phyloP scores from a whole-genome alignment of 2,329 filamentous ascomycete genomes.

The Fusarium bulbicola region DNA sequence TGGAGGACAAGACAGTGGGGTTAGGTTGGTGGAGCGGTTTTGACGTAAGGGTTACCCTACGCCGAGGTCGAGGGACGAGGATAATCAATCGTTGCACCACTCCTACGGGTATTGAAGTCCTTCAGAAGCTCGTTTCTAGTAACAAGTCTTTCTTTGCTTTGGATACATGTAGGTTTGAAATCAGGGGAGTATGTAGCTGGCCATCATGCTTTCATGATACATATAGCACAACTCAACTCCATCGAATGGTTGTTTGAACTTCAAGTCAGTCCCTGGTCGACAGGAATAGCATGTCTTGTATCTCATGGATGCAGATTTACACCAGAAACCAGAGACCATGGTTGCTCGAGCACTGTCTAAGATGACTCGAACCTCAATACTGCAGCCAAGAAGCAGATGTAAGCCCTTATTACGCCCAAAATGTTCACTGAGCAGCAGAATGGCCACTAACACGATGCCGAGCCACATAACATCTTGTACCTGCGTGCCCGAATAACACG shows the following conservation, averaged over 20 bases:
- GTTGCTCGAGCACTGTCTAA: neutral
- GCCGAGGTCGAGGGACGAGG: neutral
- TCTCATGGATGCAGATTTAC: neutral
- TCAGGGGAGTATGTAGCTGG: neutral
- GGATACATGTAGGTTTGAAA: fast-evolving
- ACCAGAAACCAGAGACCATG: neutral
- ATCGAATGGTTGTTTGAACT: fast-evolving
- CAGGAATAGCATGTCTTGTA: too few relatives aligned
- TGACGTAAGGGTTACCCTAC: neutral
- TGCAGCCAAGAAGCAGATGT: neutral
- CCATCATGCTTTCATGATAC: neutral
- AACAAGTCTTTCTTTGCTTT: neutral
- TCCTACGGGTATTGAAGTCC: fast-evolving
- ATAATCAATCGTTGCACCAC: neutral
- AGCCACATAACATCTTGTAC: slow-evolving; percentile 7
- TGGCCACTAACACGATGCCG: neutral
- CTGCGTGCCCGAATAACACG: slow-evolving; percentile 3
- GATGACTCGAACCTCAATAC: neutral
- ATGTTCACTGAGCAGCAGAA: neutral
- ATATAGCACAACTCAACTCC: fast-evolving
- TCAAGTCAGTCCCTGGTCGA: fast-evolving
- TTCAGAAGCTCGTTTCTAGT: fast-evolving
- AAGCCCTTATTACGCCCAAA: neutral
- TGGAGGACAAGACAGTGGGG: neutral
- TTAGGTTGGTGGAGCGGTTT: neutral